Conservation (phyloP, 257 asterid genomes). For the Marsdenia floribunda region DNA sequence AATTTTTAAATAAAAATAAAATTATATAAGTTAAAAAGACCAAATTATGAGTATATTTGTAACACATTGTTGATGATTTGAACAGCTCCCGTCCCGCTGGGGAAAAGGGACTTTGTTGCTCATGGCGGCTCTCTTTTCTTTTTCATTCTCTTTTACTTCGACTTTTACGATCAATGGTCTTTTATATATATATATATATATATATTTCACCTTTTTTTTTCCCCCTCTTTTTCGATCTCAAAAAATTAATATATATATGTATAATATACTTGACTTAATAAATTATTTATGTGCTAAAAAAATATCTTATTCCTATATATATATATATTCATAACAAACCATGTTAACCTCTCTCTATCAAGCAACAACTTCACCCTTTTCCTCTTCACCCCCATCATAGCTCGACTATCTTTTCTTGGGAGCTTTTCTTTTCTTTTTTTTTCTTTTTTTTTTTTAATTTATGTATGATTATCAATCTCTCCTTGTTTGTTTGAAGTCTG, state of each 20-base stretch:
- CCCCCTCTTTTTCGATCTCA: constrained; percentile 17
- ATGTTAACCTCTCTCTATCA: constrained; percentile 13
- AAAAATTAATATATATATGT: background rate
- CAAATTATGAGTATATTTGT: no score
- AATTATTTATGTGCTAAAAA: background rate
- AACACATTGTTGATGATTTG: no score
- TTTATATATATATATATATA: background rate
- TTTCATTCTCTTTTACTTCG: constrained; percentile 6
- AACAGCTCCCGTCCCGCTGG: no score
- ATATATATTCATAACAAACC: background rate
- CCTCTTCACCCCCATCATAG: background rate
- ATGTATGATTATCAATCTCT: background rate
- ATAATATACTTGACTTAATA: background rate
- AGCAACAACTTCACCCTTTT: background rate
- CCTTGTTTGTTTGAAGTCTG: no score
- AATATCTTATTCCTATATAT: background rate
- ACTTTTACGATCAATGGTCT: background rate
- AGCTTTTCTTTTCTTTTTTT: constrained; percentile 3
- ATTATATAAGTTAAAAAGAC: no score
- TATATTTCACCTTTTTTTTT: background rate
- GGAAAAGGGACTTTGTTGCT: constrained; percentile 12
- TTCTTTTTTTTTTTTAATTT: background rate
- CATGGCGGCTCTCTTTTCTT: constrained; percentile 43
- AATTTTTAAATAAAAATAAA: no score
- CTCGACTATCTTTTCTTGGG: background rate